Conservation (phyloP, 179 eudicot genomes). For the Beta macrorhiza region DNA sequence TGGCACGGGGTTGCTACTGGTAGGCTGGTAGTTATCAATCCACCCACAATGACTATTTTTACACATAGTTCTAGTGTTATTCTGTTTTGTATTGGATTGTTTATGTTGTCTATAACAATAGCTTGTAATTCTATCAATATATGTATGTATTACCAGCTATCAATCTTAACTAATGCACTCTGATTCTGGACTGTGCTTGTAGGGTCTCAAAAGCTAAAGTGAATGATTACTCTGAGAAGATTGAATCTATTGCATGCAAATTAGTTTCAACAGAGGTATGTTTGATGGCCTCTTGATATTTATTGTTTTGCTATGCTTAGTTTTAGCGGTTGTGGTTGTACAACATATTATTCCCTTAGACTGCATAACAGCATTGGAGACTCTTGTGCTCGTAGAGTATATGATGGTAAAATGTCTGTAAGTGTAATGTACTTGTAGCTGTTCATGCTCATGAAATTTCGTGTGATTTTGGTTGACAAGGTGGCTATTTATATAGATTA, state of each 20-base stretch:
- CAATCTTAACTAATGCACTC: neutral
- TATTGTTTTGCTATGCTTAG: neutral
- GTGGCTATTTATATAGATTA: neutral
- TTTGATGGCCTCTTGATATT: conserved; percentile 8
- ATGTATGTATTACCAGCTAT: neutral
- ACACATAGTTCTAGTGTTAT: too few species aligned
- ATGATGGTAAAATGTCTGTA: neutral
- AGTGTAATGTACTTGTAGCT: neutral
- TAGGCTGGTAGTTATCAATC: neutral
- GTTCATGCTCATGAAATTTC: neutral
- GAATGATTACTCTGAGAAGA: conserved; percentile 82
- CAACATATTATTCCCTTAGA: neutral
- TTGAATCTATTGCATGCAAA: conserved; percentile 73
- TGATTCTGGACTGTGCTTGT: conserved; percentile 19
- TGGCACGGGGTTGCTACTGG: neutral
- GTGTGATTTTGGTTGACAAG: neutral
- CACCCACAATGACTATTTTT: too few species aligned
- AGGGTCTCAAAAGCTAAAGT: conserved; percentile 75
- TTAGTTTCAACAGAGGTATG: conserved; percentile 61
- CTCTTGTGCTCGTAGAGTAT: neutral
- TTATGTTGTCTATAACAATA: too few species aligned
- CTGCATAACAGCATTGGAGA: neutral
- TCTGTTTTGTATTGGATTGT: too few species aligned
- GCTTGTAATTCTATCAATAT: neutral
- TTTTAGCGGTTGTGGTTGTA: conserved; percentile 3